Evolutionary conservation across 306 rosid genomes (phyloP).

Genomic region (Corylus americana): DNA sequence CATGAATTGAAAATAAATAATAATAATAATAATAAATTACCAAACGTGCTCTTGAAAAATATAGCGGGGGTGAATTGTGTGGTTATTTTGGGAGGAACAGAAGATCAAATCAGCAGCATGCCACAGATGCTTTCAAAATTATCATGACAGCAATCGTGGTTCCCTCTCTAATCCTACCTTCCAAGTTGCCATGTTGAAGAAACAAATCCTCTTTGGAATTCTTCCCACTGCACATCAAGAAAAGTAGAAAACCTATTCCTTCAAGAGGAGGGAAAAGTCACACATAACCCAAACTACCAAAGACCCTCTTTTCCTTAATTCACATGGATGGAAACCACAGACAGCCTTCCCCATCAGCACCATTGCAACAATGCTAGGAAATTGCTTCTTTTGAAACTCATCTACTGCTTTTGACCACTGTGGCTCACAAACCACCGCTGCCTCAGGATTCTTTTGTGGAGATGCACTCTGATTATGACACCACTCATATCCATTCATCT

Average conservation of each 20-base stretch:
- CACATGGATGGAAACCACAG: slow-evolving; percentile 48
- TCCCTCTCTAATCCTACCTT: too few species aligned
- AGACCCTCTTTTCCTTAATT: slow-evolving; percentile 54
- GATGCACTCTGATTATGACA: slow-evolving; percentile 31
- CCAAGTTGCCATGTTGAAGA: not conserved
- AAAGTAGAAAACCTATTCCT: not conserved
- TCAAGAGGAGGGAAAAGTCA: slow-evolving; percentile 2
- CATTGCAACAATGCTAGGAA: slow-evolving; percentile 92
- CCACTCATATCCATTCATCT: slow-evolving; percentile 71
- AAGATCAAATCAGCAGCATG: not conserved
- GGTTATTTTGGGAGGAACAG: too few species aligned
- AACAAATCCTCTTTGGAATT: not conserved
- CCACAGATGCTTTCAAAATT: not conserved
- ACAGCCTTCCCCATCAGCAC: slow-evolving; percentile 86
- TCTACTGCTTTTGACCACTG: slow-evolving; percentile 34
- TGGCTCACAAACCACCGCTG: slow-evolving; percentile 33
- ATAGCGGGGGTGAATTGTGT: too few species aligned
- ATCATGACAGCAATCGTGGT: not conserved
- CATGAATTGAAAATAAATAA: too few species aligned
- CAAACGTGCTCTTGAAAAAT: too few species aligned
- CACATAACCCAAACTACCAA: slow-evolving; percentile 34
- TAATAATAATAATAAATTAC: too few species aligned
- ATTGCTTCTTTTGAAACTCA: slow-evolving; percentile 52
- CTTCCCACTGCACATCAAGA: slow-evolving; percentile 11
- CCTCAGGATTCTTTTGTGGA: slow-evolving; percentile 40